Percentiles rank a stretch among this genome's conserved stretches.
Evolutionary conservation across 2,329 filamentous ascomycete species (phyloP).

Genomic region (Clarireedia paspali): DNA sequence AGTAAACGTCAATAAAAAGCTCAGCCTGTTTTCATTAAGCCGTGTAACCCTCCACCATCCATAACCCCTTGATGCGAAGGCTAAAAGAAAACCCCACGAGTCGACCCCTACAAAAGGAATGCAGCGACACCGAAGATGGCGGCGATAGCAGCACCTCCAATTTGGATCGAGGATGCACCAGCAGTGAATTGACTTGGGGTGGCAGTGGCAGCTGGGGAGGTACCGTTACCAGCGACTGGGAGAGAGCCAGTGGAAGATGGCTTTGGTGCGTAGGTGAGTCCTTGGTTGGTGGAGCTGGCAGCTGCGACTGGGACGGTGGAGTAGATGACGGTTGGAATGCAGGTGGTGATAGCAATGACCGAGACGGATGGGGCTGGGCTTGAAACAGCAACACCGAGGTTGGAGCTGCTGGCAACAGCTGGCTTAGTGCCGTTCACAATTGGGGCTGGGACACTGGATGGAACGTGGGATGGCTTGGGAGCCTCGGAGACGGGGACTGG

Average conservation of each 20-base stretch:
- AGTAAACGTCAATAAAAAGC: slow-evolving; percentile 6
- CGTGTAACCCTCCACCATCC: slow-evolving; percentile 18
- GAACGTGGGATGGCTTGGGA: background rate
- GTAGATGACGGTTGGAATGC: slow-evolving; percentile 12
- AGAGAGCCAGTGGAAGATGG: slow-evolving; percentile 8
- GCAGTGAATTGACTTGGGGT: slow-evolving; percentile 10
- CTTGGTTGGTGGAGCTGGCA: background rate
- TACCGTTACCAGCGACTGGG: background rate
- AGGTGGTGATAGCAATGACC: slow-evolving; percentile 10
- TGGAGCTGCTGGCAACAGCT: background rate
- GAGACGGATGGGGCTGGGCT: background rate
- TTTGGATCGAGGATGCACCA: slow-evolving; percentile 3
- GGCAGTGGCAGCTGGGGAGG: slow-evolving; percentile 8
- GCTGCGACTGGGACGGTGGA: slow-evolving; percentile 8
- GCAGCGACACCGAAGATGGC: slow-evolving; percentile 17
- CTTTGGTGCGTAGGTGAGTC: background rate
- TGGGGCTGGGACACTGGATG: background rate
- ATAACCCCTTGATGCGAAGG: slow-evolving; percentile 16
- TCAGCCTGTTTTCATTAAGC: slow-evolving; percentile 24
- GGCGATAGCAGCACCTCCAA: slow-evolving; percentile 14
- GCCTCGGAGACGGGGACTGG: background rate
- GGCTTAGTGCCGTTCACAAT: background rate
- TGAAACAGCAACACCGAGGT: background rate
- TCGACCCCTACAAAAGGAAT: slow-evolving; percentile 28
- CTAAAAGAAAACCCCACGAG: slow-evolving; percentile 13